These are phyloP conservation scores for Quercus suber DNA, from an alignment of 306 rosid species.

Conservation along the genomic window DNA sequence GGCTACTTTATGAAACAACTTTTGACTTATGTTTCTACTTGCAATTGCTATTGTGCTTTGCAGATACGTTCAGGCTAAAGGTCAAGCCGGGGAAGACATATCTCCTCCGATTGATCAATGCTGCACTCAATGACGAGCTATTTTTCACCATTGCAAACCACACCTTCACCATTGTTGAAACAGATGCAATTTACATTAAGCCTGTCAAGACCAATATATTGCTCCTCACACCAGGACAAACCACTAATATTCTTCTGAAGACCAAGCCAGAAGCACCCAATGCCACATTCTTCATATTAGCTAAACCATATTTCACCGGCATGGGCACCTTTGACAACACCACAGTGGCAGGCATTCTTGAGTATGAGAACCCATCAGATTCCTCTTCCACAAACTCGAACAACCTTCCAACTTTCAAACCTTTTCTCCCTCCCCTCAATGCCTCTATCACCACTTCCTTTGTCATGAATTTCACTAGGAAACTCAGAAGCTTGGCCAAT, in stretches of 20 bases:
- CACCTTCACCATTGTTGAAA: conserved; percentile 53
- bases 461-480: conserved; percentile 46
- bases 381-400: neutral
- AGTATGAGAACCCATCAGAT: conserved; percentile 37
- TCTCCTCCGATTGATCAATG: conserved; percentile 68
- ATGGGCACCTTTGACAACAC: conserved; percentile 67
- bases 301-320: conserved; percentile 72
- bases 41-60: conserved; percentile 6
- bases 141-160: conserved; percentile 80
- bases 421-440: conserved; percentile 45
- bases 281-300: conserved; percentile 57
- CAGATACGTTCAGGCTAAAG: conserved; percentile 56
- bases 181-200: conserved; percentile 63
- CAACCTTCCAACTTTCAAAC: conserved; percentile 31
- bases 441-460: conserved; percentile 32
- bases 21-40: neutral
- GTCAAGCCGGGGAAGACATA: conserved; percentile 74
- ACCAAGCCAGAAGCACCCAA: conserved; percentile 48
- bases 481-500: conserved; percentile 48
- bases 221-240: conserved; percentile 62
- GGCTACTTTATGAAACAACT: too few relatives aligned
- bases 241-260: conserved; percentile 53
- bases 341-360: conserved; percentile 63
- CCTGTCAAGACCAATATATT: conserved; percentile 46
- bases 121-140: conserved; percentile 80